phyloP scores from a whole-genome alignment of 768 basidiomycete species.

The Boletus rubropictus region DNA sequence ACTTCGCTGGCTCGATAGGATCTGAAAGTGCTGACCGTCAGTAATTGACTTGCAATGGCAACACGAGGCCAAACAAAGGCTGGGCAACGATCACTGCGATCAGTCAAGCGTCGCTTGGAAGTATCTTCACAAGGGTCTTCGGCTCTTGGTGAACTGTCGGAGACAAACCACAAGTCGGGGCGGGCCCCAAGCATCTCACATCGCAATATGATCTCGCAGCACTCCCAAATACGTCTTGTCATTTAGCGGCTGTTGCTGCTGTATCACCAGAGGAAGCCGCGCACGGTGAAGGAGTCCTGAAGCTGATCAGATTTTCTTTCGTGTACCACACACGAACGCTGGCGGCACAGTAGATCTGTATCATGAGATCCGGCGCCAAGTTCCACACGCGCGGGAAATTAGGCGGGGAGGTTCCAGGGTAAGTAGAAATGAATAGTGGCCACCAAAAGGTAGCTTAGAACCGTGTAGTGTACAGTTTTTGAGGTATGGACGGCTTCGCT shows the following conservation, averaged over 20 bases:
- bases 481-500: slow-evolving; percentile 2
- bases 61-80: slow-evolving; percentile 21
- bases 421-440: neutral
- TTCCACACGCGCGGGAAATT: slow-evolving; percentile 1
- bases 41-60: slow-evolving; percentile 6
- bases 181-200: slow-evolving; percentile 7
- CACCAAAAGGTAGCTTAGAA: slow-evolving; percentile 3
- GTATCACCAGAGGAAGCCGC: slow-evolving; percentile 12
- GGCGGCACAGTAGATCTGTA: slow-evolving; percentile 12
- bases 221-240: neutral
- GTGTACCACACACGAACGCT: slow-evolving; percentile 5
- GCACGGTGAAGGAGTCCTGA: slow-evolving; percentile 9
- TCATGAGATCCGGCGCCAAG: slow-evolving; percentile 2
- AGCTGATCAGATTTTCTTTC: slow-evolving; percentile 6
- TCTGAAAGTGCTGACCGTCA: slow-evolving; percentile 12
- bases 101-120: slow-evolving; percentile 16
- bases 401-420: slow-evolving; percentile 1
- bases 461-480: slow-evolving; percentile 6
- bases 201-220: slow-evolving; percentile 2
- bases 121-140: slow-evolving; percentile 12
- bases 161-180: slow-evolving; percentile 8
- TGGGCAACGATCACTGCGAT: slow-evolving; percentile 14
- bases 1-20: slow-evolving; percentile 11
- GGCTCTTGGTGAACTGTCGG: slow-evolving; percentile 7
- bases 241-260: neutral